Percentiles rank a stretch among this genome's conserved stretches.
These are phyloP conservation scores for Albugo laibachii DNA, from an alignment of 352 stramenopile species.

Conservation along the genomic window DNA sequence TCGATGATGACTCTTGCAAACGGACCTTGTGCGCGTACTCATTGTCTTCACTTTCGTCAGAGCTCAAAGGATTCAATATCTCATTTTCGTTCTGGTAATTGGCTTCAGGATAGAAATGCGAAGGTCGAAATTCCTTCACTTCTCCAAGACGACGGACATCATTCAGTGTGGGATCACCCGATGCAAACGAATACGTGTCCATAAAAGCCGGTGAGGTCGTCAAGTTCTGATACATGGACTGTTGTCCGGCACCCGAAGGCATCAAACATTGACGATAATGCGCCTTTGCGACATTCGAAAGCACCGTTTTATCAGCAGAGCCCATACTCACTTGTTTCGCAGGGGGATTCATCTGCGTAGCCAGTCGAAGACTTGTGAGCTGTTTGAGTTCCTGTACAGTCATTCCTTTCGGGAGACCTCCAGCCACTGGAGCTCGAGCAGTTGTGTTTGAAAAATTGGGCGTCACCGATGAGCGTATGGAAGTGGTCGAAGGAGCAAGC, in stretches of 20 bases:
- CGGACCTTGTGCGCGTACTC: too few relatives aligned
- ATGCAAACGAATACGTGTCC: too few relatives aligned
- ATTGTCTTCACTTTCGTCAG: too few relatives aligned
- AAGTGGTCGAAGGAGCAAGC: constrained; percentile 1
- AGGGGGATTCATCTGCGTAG: constrained; percentile 33
- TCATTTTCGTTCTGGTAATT: too few relatives aligned
- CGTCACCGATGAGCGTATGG: background rate
- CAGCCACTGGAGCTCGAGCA: background rate
- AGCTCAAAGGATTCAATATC: too few relatives aligned
- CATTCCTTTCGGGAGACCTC: constrained; percentile 26
- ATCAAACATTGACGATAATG: constrained; percentile 54
- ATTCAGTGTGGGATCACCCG: too few relatives aligned
- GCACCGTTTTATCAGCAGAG: constrained; percentile 50
- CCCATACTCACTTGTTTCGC: constrained; percentile 43
- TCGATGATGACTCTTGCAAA: too few relatives aligned
- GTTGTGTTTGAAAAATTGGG: background rate
- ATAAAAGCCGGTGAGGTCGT: background rate
- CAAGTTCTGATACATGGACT: background rate
- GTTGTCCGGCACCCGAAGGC: too few relatives aligned
- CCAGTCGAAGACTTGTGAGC: constrained; percentile 53
- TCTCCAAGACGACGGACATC: too few relatives aligned
- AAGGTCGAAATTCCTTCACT: too few relatives aligned
- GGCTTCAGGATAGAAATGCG: too few relatives aligned
- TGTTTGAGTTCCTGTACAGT: constrained; percentile 76
- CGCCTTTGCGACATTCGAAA: constrained; percentile 53